Evolutionary conservation across 345 rosid species (phyloP), one percentile per base, ranked within the genome.

Genomic region (Clarkia xantiana): DNA sequence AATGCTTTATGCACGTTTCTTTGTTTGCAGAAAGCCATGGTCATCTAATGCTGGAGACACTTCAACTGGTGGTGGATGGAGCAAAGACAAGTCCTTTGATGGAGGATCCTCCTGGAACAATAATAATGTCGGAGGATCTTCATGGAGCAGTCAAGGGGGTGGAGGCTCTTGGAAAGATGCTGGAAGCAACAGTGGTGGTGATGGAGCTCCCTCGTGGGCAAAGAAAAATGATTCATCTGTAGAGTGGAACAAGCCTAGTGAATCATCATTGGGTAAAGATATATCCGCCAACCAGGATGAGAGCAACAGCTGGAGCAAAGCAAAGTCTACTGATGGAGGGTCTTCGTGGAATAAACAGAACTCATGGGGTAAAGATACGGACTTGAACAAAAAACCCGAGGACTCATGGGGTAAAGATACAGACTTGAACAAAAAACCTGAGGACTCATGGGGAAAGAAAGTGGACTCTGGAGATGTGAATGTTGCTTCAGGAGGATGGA

Each of bases 91-190:
- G 12, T 46, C 46, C 20, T 57, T 29, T 19, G 44, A 38, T 47
- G 50, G 55, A 18, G 60, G 55, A 54, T 52, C 57, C n/a, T 22
- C 41, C 10, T 25, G 42, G 42, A 40, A 45, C 39, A 38, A 52
- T 44, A 36, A 18, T 18, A 42, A 39, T 36, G 46, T 38, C 14
- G 44, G 20, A 42, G 56, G 56, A 34, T 54, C 59, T 11, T 48
- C 59, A 18, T 61, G 59, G 65, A 48, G 50, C 15, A 54, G 49
- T 12, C 59, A 34, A 1, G 59, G 19, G 0, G 59, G 14, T 20
- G 57, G 59, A 42, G 48, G 53, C 16, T 53, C 64, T 11, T 47
- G 54, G 59, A 52, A 52, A 20, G 53, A 25, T 49, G 48, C 44
- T 45, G 51, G 44, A 46, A 51, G 22, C 14, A 36, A 55, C 47